Conservation (phyloP, 2,329 filamentous ascomycete genomes). For the Phaeoacremonium minimum region DNA sequence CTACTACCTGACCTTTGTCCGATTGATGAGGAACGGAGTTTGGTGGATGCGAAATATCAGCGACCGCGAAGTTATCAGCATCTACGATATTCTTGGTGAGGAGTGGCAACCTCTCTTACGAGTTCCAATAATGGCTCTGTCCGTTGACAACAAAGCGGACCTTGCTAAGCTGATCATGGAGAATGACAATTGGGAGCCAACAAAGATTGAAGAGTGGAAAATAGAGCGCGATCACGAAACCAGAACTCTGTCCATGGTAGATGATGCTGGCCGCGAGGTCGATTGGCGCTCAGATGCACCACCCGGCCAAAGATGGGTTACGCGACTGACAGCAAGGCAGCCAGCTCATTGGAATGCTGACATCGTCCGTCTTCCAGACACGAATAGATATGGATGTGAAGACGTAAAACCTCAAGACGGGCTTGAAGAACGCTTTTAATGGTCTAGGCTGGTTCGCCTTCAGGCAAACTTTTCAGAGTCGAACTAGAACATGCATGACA, state of each 20-base stretch:
- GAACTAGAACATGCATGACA: no score
- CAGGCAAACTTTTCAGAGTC: no score
- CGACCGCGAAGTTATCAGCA: constrained; percentile 38
- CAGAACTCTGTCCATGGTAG: constrained; percentile 8
- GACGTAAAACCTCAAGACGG: no score
- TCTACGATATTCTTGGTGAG: constrained; percentile 31
- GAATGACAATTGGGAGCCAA: constrained; percentile 35
- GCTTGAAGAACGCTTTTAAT: no score
- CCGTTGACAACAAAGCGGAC: constrained; percentile 23
- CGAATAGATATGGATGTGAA: no score
- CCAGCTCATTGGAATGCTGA: no score
- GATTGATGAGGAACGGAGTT: constrained; percentile 26
- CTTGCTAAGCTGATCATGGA: constrained; percentile 37
- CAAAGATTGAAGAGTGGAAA: constrained; percentile 15
- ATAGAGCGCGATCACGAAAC: constrained; percentile 1
- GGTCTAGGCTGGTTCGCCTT: no score
- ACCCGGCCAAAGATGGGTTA: constrained; percentile 1
- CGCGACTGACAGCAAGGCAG: no score
- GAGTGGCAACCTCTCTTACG: constrained; percentile 35
- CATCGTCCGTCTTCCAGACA: no score
- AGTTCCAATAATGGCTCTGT: constrained; percentile 33
- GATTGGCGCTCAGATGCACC: no score
- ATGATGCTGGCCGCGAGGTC: constrained; percentile 9
- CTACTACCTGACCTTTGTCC: constrained; percentile 47
- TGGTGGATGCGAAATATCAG: constrained; percentile 50